phyloP scores from a whole-genome alignment of 2,329 filamentous ascomycete genomes.

The Aspergillus persii region DNA sequence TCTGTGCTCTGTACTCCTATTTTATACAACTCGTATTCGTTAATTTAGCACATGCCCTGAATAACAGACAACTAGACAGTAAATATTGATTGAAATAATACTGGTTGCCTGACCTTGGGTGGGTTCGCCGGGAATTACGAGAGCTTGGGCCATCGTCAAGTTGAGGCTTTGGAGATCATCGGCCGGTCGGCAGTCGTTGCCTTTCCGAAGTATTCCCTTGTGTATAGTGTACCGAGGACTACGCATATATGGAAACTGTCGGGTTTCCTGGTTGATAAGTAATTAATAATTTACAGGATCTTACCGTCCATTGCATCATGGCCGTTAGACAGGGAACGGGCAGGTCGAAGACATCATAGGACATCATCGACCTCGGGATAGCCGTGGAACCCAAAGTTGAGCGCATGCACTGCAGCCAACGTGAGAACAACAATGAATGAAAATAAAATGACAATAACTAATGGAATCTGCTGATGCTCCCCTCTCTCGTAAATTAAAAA shows the following conservation, averaged over 20 bases:
- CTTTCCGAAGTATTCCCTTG: too few species aligned
- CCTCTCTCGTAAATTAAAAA: not conserved
- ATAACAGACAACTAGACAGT: not conserved
- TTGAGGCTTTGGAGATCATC: not conserved
- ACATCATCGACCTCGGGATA: constrained; percentile 7
- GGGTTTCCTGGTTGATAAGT: too few species aligned
- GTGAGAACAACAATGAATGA: not conserved
- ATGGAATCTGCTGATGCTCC: not conserved
- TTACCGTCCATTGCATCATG: not conserved
- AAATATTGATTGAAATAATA: not conserved
- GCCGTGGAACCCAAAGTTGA: not conserved
- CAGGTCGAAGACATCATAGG: constrained; percentile 8
- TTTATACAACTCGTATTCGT: not conserved
- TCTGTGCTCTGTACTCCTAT: not conserved
- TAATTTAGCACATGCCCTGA: not conserved
- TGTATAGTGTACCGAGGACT: too few species aligned
- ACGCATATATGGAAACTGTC: too few species aligned
- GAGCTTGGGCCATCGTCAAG: constrained; percentile 3
- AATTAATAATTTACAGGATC: not conserved
- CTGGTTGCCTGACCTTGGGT: constrained; percentile 5
- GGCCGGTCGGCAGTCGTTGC: too few species aligned
- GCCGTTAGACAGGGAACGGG: not conserved
- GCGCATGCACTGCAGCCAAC: not conserved
- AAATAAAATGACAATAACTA: too few species aligned
- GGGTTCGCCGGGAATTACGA: constrained; percentile 4